phyloP scores from a whole-genome alignment of 768 basidiomycete genomes.

The Phaeotremella skinneri region DNA sequence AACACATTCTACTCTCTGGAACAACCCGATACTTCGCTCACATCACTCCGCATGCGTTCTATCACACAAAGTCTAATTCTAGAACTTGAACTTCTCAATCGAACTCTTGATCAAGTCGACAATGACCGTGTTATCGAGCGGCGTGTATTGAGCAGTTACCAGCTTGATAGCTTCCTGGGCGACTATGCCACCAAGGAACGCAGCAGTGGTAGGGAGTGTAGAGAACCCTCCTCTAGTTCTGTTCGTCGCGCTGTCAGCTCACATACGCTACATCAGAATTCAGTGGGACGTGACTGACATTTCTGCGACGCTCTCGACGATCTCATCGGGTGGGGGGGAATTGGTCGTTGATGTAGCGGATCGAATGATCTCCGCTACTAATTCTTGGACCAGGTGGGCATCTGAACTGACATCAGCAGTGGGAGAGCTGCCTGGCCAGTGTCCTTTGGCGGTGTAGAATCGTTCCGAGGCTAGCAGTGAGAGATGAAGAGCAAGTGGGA shows the following conservation, averaged over 20 bases:
- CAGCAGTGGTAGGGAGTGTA: slow-evolving; percentile 81
- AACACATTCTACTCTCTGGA: no score
- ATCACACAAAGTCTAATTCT: no score
- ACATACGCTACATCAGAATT: slow-evolving; percentile 7
- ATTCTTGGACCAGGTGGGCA: slow-evolving; percentile 21
- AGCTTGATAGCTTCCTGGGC: slow-evolving; percentile 98
- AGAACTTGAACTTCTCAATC: slow-evolving; percentile 47
- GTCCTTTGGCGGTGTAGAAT: slow-evolving; percentile 39
- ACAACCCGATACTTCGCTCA: no score
- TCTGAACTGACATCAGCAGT: slow-evolving; percentile 26
- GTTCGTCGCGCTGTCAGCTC: background rate
- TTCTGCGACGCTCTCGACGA: slow-evolving; percentile 61
- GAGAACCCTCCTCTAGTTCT: slow-evolving; percentile 44
- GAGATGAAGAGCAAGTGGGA: slow-evolving; percentile 48
- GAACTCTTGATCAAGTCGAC: slow-evolving; percentile 64
- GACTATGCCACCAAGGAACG: slow-evolving; percentile 86
- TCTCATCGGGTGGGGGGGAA: slow-evolving; percentile 14
- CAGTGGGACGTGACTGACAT: slow-evolving; percentile 59
- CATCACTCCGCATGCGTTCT: background rate
- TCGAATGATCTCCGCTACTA: slow-evolving; percentile 12
- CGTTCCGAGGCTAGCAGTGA: slow-evolving; percentile 47
- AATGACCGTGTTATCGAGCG: slow-evolving; percentile 77
- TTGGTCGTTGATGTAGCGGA: background rate
- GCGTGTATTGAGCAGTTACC: slow-evolving; percentile 92
- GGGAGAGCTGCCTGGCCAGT: slow-evolving; percentile 46